Evolutionary conservation across 345 rosid genomes (phyloP).

Genomic region (Iberis pinnata): DNA sequence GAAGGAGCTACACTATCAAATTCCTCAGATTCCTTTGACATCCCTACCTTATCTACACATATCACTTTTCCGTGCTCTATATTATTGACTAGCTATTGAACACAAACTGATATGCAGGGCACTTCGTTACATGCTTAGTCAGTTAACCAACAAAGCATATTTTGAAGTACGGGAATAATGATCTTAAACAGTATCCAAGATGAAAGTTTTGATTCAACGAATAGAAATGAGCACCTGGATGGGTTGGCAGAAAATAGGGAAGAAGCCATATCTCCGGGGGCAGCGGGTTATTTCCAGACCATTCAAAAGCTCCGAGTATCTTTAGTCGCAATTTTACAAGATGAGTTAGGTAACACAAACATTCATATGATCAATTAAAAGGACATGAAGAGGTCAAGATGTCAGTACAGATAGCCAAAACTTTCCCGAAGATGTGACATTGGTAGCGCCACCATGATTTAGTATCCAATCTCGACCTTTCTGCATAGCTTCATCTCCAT

Average conservation of each 20-base stretch:
- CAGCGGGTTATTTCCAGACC: constrained; percentile 94
- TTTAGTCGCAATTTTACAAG: constrained; percentile 29
- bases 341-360: constrained; percentile 5
- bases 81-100: constrained; percentile 1
- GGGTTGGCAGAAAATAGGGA: constrained; percentile 72
- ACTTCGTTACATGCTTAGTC: background rate
- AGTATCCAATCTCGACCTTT: constrained; percentile 81
- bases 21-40: too few relatives aligned
- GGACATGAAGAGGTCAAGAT: constrained; percentile 11
- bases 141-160: background rate
- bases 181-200: constrained; percentile 1
- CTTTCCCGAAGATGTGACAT: constrained; percentile 91
- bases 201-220: background rate
- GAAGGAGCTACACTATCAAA: too few relatives aligned
- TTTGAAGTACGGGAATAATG: background rate
- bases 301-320: constrained; percentile 93
- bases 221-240: constrained; percentile 61
- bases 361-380: constrained; percentile 6
- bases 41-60: too few relatives aligned
- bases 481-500: constrained; percentile 74
- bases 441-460: constrained; percentile 87
- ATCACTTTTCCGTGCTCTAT: background rate
- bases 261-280: constrained; percentile 99
- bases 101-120: background rate
- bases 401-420: constrained; percentile 96